These are phyloP conservation scores for Cryphonectria japonica DNA, from an alignment of 2,329 filamentous ascomycete species.

Conservation along the genomic window DNA sequence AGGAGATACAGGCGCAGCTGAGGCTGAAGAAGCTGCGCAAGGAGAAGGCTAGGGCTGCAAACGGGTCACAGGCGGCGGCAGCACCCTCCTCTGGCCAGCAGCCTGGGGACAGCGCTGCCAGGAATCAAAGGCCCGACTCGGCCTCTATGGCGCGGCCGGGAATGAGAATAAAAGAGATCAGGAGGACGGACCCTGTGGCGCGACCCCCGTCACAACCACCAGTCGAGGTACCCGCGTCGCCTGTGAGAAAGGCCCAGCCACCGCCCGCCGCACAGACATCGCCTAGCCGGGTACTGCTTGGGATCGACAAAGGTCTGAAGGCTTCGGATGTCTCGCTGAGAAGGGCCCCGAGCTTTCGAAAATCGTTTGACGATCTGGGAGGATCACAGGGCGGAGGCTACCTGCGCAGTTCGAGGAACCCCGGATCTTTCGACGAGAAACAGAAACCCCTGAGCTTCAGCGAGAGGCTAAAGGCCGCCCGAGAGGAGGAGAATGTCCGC, in stretches of 20 bases:
- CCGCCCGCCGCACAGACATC: slow-evolving; percentile 63
- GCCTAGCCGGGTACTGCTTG: slow-evolving; percentile 77
- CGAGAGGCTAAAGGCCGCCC: slow-evolving; percentile 78
- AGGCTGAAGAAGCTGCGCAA: slow-evolving; percentile 86
- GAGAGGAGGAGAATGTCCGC: slow-evolving; percentile 56
- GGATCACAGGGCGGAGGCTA: slow-evolving; percentile 43
- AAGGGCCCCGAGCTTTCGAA: slow-evolving; percentile 61
- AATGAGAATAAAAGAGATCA: slow-evolving; percentile 28
- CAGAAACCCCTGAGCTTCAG: slow-evolving; percentile 69
- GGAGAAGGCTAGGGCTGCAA: slow-evolving; percentile 47
- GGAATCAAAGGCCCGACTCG: slow-evolving; percentile 25
- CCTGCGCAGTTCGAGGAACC: slow-evolving; percentile 49
- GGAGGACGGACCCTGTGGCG: slow-evolving; percentile 19
- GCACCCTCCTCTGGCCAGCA: background rate
- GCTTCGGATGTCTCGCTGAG: slow-evolving; percentile 85
- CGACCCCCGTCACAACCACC: slow-evolving; percentile 31
- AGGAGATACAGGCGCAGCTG: slow-evolving; percentile 85
- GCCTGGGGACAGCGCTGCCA: slow-evolving; percentile 33
- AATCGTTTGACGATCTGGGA: slow-evolving; percentile 36
- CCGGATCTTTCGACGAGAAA: slow-evolving; percentile 38
- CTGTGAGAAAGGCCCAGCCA: slow-evolving; percentile 64
- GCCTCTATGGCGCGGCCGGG: slow-evolving; percentile 19
- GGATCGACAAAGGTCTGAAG: slow-evolving; percentile 85
- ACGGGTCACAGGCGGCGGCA: slow-evolving; percentile 8
- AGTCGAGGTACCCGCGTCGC: slow-evolving; percentile 76